Base-by-base conservation (phyloP, 1,139 yeast genomes). In the Candida sp. region DNA sequence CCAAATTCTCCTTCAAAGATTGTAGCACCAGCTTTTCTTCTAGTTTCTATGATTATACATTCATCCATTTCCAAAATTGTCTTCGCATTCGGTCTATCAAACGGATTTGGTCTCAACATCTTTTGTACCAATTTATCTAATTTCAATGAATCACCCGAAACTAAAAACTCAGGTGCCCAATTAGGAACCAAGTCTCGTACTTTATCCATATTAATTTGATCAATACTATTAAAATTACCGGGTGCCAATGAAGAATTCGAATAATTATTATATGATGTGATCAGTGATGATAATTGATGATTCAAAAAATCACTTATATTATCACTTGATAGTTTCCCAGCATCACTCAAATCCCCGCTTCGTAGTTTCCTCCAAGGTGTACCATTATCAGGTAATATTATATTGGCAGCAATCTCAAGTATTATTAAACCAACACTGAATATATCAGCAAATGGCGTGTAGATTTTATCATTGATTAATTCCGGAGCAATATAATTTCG, bases 401-500 rank as follows among this genome's bases (percentile, higher is more conserved):
- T 93, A 63, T 93, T 93, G 2, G 99, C 97, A 1, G 99, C 99
- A 54, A 90, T 87, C 63, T 93, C 99, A 41, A 93, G 84, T 70
- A 93, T 84, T 52, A 93, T 87, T 47, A 95, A 72, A 0, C 99
- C 99, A 39, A 91, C 77, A 29, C 97, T 87, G 64, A 93, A 93
- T 9, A 93, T 83, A 63, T 93, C 99, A 0, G 99, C 98, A 47
- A 93, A 91, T 52, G 87, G 90, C 41, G 90, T 91, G 58, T 93
- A 93, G 43, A 79, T 76, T 57, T 89, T 90, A 45, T 79, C 82
- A 36, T 91, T 82, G 45, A 93, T 82, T 33, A 93, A 83, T 62
- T 93, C 99, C 1, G 99, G 99, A 0, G 99, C 99, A 65, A 93
- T 93, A 64, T 93, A 93, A 63, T 93, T 97, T 40, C 99, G 75